phyloP scores from a whole-genome alignment of 192 early-diverging fungal species.

The Coemansia sp. region DNA sequence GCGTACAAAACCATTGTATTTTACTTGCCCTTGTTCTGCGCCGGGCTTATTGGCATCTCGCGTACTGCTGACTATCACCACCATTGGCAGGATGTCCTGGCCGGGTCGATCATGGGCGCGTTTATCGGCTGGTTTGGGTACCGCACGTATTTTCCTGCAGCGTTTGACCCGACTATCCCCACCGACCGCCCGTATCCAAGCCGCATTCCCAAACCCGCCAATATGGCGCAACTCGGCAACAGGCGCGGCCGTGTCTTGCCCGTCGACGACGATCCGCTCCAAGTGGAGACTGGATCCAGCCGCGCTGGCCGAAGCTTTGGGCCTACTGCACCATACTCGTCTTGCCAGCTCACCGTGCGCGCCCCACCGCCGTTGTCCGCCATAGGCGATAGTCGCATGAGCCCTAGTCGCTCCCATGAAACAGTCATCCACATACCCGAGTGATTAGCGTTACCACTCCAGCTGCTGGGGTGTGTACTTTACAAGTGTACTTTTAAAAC shows the following conservation, averaged over 20 bases:
- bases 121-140: constrained; percentile 49
- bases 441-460: neutral
- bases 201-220: constrained; percentile 28
- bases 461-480: too few species aligned
- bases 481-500: neutral
- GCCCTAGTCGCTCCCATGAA: neutral
- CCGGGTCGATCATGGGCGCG: constrained; percentile 54
- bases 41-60: constrained; percentile 61
- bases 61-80: constrained; percentile 69
- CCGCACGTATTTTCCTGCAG: constrained; percentile 44
- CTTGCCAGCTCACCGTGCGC: neutral
- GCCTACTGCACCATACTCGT: neutral
- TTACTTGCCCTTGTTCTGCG: constrained; percentile 44
- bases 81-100: constrained; percentile 66
- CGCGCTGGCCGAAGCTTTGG: neutral
- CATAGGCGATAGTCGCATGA: neutral
- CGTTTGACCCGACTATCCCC: constrained; percentile 27
- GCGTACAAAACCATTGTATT: constrained; percentile 68
- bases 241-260: constrained; percentile 16
- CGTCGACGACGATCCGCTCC: constrained; percentile 46
- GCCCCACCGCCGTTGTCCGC: neutral
- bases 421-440: neutral
- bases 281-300: constrained; percentile 9
- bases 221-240: neutral
- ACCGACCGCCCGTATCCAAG: constrained; percentile 52